phyloP scores from a whole-genome alignment of 1,284 basidiomycete genomes.

The Singerocomus rubriflavus region DNA sequence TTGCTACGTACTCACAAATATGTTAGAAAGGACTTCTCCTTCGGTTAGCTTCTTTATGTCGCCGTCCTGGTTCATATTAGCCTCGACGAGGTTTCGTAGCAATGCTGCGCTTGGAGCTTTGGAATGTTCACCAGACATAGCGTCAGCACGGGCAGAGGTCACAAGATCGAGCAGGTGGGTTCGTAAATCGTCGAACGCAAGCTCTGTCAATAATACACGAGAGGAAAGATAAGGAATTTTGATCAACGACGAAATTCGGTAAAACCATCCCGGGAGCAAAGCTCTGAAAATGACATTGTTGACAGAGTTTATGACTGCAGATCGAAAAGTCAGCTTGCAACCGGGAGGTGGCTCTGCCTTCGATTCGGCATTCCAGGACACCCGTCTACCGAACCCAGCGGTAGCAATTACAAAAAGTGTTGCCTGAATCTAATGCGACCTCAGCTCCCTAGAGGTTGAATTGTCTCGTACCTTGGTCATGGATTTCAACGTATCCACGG shows the following conservation, averaged over 20 bases:
- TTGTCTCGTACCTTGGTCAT: constrained; percentile 27
- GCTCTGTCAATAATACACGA: constrained; percentile 22
- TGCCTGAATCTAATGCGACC: constrained; percentile 22
- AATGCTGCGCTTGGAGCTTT: constrained; percentile 36
- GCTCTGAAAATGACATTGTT: constrained; percentile 32
- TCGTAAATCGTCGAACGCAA: constrained; percentile 36
- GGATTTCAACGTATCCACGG: constrained; percentile 32
- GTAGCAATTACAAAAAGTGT: constrained; percentile 41
- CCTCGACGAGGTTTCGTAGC: constrained; percentile 44
- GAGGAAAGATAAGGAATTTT: constrained; percentile 37
- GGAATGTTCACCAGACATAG: constrained; percentile 21
- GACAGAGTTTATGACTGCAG: constrained; percentile 33
- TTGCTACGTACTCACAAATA: constrained; percentile 36
- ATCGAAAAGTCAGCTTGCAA: constrained; percentile 34
- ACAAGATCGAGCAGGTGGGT: constrained; percentile 42
- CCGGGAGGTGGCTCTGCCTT: constrained; percentile 29
- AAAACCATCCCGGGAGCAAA: constrained; percentile 35
- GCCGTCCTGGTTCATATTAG: constrained; percentile 39
- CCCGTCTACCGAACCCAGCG: constrained; percentile 41
- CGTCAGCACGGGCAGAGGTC: constrained; percentile 33
- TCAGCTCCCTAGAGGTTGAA: neutral
- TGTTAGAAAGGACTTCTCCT: constrained; percentile 44
- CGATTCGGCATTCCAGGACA: constrained; percentile 34
- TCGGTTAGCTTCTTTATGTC: constrained; percentile 37
- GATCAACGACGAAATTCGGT: constrained; percentile 26